phyloP scores from a whole-genome alignment of 2,329 filamentous ascomycete genomes.

The Fusarium cicatricum region DNA sequence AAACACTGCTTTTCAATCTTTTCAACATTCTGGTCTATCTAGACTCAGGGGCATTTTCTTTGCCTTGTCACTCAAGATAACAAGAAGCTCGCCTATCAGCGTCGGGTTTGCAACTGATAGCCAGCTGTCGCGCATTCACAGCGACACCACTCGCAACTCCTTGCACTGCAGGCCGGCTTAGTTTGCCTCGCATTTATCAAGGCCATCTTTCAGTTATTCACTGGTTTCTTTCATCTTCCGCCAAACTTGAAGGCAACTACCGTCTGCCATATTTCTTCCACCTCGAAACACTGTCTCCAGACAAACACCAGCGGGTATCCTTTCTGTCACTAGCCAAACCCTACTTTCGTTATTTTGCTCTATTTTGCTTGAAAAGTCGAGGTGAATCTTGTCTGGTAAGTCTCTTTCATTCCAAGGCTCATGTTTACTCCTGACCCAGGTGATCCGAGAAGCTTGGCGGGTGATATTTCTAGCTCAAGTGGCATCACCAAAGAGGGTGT shows the following conservation, averaged over 20 bases:
- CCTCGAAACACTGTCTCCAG: background rate
- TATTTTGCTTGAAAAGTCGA: background rate
- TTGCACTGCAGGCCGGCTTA: too few relatives aligned
- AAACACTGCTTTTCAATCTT: background rate
- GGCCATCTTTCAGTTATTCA: background rate
- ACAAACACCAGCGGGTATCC: background rate
- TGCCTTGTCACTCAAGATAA: background rate
- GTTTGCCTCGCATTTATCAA: background rate
- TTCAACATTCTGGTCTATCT: background rate
- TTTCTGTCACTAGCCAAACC: background rate
- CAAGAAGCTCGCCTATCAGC: constrained; percentile 10
- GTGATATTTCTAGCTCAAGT: background rate
- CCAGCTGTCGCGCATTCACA: constrained; percentile 27
- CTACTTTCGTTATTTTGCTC: background rate
- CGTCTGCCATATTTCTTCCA: background rate
- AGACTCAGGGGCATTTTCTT: background rate
- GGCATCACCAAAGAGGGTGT: background rate
- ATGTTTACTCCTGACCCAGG: background rate
- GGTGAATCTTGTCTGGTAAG: background rate
- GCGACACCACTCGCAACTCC: background rate
- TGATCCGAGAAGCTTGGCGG: background rate
- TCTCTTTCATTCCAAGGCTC: background rate
- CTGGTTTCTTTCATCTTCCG: background rate
- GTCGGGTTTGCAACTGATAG: constrained; percentile 18
- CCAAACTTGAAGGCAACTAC: background rate